Conservation (phyloP, 1,284 basidiomycete genomes). For the Cryptococcus jaspeensis region DNA sequence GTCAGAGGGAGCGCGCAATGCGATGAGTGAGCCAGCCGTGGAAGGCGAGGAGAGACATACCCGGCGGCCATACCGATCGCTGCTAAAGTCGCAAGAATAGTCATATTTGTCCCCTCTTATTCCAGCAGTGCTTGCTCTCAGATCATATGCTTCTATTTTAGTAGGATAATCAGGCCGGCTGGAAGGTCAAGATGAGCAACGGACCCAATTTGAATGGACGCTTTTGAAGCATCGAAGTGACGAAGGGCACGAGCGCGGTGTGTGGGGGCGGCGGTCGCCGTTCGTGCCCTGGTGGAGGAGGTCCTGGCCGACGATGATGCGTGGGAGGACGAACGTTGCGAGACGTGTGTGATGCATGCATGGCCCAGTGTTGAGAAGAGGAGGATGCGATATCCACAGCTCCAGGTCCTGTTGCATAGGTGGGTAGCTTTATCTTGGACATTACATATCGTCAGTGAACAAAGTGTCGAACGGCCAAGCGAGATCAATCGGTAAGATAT, state of each 20-base stretch:
- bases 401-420: too few relatives aligned
- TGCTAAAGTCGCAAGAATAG: slow-evolving; percentile 39
- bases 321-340: background rate
- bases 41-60: slow-evolving; percentile 23
- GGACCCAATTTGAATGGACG: too few relatives aligned
- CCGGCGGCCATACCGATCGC: slow-evolving; percentile 51
- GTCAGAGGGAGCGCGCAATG: background rate
- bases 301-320: background rate
- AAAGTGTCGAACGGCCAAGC: too few relatives aligned
- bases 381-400: too few relatives aligned
- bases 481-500: too few relatives aligned
- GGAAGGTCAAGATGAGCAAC: slow-evolving; percentile 1
- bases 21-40: background rate
- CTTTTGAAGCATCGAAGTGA: slow-evolving; percentile 5
- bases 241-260: background rate
- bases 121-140: too few relatives aligned
- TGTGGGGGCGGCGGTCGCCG: background rate
- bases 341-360: background rate
- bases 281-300: background rate
- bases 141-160: too few relatives aligned
- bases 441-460: too few relatives aligned
- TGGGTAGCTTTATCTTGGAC: too few relatives aligned
- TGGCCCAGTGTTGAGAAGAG: too few relatives aligned
- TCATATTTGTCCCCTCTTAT: too few relatives aligned
- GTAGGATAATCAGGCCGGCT: too few relatives aligned